Percentiles rank a stretch among this genome's conserved stretches.
Conservation (phyloP, 805 yeast species). For the Teunomyces barrocoloradensis region DNA sequence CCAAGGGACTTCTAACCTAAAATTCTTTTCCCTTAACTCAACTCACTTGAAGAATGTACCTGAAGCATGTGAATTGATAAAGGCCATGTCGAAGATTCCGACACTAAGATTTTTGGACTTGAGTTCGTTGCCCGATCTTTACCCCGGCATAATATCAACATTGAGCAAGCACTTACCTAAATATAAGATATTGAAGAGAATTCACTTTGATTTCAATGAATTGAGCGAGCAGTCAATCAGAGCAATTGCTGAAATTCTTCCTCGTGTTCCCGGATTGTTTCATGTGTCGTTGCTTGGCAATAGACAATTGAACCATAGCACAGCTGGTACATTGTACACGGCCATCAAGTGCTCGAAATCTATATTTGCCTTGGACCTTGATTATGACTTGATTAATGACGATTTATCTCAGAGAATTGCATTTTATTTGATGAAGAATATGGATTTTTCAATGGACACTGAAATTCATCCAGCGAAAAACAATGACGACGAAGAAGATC, state of each 20-base stretch:
- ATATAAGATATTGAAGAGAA: conserved; percentile 44
- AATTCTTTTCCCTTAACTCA: conserved; percentile 53
- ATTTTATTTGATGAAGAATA: conserved; percentile 54
- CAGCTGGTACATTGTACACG: conserved; percentile 50
- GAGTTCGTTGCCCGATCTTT: conserved; percentile 50
- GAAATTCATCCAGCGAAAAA: conserved; percentile 68
- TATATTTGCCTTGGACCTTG: conserved; percentile 52
- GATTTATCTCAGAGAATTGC: conserved; percentile 54
- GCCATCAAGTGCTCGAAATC: conserved; percentile 46
- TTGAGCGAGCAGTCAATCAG: conserved; percentile 45
- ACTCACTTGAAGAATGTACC: conserved; percentile 45
- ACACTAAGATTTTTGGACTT: conserved; percentile 51
- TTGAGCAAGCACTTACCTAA: conserved; percentile 45
- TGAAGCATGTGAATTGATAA: conserved; percentile 35
- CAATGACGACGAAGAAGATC: conserved; percentile 56
- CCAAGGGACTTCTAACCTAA: conserved; percentile 30
- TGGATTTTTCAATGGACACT: conserved; percentile 48
- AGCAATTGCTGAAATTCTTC: conserved; percentile 48
- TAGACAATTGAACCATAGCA: conserved; percentile 38
- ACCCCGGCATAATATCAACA: conserved; percentile 48
- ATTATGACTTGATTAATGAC: conserved; percentile 51
- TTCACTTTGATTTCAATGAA: conserved; percentile 56
- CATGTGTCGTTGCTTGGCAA: conserved; percentile 58
- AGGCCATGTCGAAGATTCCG: conserved; percentile 35
- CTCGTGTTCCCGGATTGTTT: conserved; percentile 45